phyloP scores from a whole-genome alignment of 441 rosid genomes.

The Arabidopsis hybrid region DNA sequence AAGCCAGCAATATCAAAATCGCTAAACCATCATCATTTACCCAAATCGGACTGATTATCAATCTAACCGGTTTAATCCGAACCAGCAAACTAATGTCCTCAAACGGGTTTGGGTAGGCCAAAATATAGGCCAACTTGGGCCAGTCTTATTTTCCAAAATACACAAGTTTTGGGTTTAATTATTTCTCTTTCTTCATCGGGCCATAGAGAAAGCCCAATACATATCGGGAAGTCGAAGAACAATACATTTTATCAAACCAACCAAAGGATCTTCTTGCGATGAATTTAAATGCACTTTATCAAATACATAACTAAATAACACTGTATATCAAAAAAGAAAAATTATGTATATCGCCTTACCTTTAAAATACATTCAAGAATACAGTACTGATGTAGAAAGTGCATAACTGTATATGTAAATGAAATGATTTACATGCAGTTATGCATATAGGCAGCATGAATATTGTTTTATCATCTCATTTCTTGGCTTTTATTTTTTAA shows the following conservation, averaged over 20 bases:
- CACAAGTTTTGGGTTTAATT: too few species aligned
- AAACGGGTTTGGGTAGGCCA: neutral
- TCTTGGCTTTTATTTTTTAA: neutral
- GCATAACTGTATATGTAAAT: neutral
- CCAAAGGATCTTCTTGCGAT: too few species aligned
- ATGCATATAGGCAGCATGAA: constrained; percentile 34
- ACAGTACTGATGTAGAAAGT: neutral
- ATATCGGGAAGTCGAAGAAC: too few species aligned
- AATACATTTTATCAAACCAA: too few species aligned
- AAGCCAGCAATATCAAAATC: neutral
- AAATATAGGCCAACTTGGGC: neutral
- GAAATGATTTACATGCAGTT: constrained; percentile 12
- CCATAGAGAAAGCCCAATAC: too few species aligned
- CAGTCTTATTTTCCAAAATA: neutral
- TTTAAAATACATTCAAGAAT: too few species aligned
- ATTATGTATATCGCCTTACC: too few species aligned
- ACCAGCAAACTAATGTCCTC: neutral
- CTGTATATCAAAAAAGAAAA: too few species aligned
- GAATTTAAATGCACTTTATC: too few species aligned
- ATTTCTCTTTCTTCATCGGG: too few species aligned
- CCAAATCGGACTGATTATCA: neutral
- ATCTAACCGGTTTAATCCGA: neutral
- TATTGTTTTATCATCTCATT: neutral
- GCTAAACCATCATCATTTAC: neutral
- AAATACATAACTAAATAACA: too few species aligned